Conservation (phyloP, 192 early-diverging fungal genomes). For the Coemansia furcata region DNA sequence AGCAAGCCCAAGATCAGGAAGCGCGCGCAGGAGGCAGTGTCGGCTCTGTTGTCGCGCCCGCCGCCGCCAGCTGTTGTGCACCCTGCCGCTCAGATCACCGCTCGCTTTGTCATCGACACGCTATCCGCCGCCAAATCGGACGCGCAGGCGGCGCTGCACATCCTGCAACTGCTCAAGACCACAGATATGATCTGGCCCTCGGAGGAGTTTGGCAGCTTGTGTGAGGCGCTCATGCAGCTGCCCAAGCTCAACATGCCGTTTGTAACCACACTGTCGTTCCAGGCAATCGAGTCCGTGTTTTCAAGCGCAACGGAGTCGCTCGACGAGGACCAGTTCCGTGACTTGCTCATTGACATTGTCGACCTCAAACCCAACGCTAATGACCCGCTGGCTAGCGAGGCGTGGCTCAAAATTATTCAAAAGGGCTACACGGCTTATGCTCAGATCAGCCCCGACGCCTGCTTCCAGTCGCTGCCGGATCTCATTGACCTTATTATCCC, state of each 20-base stretch:
- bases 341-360: slow-evolving; percentile 57
- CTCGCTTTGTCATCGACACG: slow-evolving; percentile 62
- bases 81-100: slow-evolving; percentile 63
- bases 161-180: slow-evolving; percentile 68
- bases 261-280: slow-evolving; percentile 66
- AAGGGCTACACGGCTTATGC: slow-evolving; percentile 73
- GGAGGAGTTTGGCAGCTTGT: slow-evolving; percentile 62
- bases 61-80: slow-evolving; percentile 71
- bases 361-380: slow-evolving; percentile 81
- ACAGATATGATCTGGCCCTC: slow-evolving; percentile 59
- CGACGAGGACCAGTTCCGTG: slow-evolving; percentile 55
- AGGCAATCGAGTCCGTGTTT: slow-evolving; percentile 38
- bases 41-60: slow-evolving; percentile 64
- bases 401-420: slow-evolving; percentile 81
- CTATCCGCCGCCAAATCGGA: slow-evolving; percentile 59
- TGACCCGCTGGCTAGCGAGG: slow-evolving; percentile 75
- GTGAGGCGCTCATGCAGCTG: slow-evolving; percentile 70
- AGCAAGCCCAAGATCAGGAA: slow-evolving; percentile 86
- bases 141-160: slow-evolving; percentile 60
- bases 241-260: slow-evolving; percentile 77
- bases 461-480: slow-evolving; percentile 53
- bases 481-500: slow-evolving; percentile 65
- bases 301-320: slow-evolving; percentile 39
- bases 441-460: slow-evolving; percentile 51
- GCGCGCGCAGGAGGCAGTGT: slow-evolving; percentile 82